Evolutionary conservation across 2,329 filamentous ascomycete species (phyloP).

Genomic region (Fusarium pilosicola): DNA sequence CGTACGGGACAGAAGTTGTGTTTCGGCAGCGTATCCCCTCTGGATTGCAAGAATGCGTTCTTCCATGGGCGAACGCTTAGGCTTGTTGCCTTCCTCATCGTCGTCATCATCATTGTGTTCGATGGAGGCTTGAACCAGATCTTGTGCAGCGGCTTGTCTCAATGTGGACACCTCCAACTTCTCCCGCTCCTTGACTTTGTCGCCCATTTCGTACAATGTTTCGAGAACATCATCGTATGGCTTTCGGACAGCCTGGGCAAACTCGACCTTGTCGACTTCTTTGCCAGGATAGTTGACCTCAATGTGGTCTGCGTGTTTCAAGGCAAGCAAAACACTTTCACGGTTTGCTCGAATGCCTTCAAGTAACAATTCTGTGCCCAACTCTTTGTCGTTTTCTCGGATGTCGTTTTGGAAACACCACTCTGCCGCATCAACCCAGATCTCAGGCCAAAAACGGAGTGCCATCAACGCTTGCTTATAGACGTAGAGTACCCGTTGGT

Average conservation of each 20-base stretch:
- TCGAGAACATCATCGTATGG: slow-evolving; percentile 87
- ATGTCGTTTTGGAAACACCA: slow-evolving; percentile 88
- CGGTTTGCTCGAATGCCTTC: slow-evolving; percentile 90
- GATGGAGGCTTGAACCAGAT: slow-evolving; percentile 51
- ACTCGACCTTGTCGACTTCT: slow-evolving; percentile 80
- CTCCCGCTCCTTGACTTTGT: slow-evolving; percentile 74
- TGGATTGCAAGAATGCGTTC: slow-evolving; percentile 70
- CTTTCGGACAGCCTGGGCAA: slow-evolving; percentile 80
- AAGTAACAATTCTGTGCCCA: slow-evolving; percentile 79
- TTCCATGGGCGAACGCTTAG: slow-evolving; percentile 68
- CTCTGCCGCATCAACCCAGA: slow-evolving; percentile 94
- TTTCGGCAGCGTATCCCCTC: slow-evolving; percentile 76
- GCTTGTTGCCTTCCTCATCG: slow-evolving; percentile 53
- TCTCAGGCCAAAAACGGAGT: slow-evolving; percentile 91
- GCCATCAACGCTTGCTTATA: slow-evolving; percentile 96
- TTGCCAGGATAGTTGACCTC: slow-evolving; percentile 81
- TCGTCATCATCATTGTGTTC: slow-evolving; percentile 63
- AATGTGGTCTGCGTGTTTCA: slow-evolving; percentile 88
- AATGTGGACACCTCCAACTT: slow-evolving; percentile 66
- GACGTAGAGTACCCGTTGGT: slow-evolving; percentile 83
- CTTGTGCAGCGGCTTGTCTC: slow-evolving; percentile 60
- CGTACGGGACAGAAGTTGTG: slow-evolving; percentile 80
- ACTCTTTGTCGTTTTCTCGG: slow-evolving; percentile 65
- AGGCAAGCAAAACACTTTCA: slow-evolving; percentile 88
- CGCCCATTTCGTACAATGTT: slow-evolving; percentile 86